Evolutionary conservation across 768 basidiomycete genomes (phyloP), one percentile per base, ranked within the genome.

Genomic region (Boletus bicolor): DNA sequence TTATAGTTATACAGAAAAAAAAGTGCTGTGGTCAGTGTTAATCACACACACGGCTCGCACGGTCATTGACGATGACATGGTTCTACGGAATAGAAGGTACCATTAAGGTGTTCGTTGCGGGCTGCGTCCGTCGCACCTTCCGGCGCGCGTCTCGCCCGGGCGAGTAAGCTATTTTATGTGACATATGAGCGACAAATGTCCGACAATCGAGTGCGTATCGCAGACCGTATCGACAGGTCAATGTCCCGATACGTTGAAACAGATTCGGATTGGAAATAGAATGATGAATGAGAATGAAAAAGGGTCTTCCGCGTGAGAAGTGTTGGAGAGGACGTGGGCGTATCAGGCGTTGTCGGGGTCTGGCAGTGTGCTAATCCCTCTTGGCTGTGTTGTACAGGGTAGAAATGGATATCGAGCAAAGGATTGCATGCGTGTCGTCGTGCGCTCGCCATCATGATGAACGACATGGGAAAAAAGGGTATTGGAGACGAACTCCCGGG

Each of bases 361-460:
- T 30, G 28, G 45, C 51, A 53, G 51, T 43, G 46, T 30, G 57
- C n/a, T 1, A 34, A 57, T 50, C 57, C 12, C 35, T 21, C 17
- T 42, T 21, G 36, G 54, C 59, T 51, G 46, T 61, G 59, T 24
- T n/a, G 26, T 36, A 26, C 48, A 34, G 55, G 21, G 10, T 10
- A 8, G 14, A 17, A 47, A 24, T 24, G n/a, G 17, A 17, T 7
- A 7, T 36, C 19, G 47, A 43, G 38, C 8, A 30, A 12, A 14
- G 17, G 38, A 19, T 21, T 24, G 14, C 14, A 7, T 4, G 34
- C 21, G 34, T 5, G 21, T 24, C 21, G 21, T 24, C 21, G 21
- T 24, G 2, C 21, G 21, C 21, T 24, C 2, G 14, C 26, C 12
- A 30, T 30, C 49, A 28, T 26, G 41, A 50, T 15, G n/a, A 49